Evolutionary conservation across 768 basidiomycete species (phyloP).

Genomic region (Bullera alba): DNA sequence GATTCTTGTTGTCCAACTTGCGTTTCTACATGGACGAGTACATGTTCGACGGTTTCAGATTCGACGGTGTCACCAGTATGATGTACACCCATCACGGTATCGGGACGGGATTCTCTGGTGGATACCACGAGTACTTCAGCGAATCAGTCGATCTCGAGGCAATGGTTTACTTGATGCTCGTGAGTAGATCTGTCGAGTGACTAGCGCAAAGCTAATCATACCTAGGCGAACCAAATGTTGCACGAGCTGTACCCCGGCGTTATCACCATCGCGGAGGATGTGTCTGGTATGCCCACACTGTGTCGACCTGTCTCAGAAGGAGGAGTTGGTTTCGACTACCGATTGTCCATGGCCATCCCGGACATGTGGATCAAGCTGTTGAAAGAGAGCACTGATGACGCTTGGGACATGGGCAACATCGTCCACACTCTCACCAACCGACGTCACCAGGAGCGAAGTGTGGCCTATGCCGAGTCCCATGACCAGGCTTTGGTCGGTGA

Average conservation of each 20-base stretch:
- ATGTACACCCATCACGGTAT: conserved; percentile 99
- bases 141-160: conserved; percentile 74
- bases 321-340: conserved; percentile 95
- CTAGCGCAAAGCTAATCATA: not conserved
- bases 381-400: conserved; percentile 78
- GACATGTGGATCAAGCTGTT: conserved; percentile 99
- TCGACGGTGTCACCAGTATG: conserved; percentile 99
- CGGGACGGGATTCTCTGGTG: conserved; percentile 93
- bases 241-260: conserved; percentile 70
- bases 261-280: conserved; percentile 95
- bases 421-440: conserved; percentile 85
- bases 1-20: conserved; percentile 90
- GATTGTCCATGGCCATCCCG: conserved; percentile 95
- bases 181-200: conserved; percentile 48
- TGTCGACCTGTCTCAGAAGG: conserved; percentile 70
- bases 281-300: conserved; percentile 97
- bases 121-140: conserved; percentile 98
- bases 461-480: conserved; percentile 91
- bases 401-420: conserved; percentile 83
- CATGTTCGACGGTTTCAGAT: conserved; percentile 93
- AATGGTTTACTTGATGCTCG: conserved; percentile 94
- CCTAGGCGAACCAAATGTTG: conserved; percentile 83
- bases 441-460: conserved; percentile 78
- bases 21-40: conserved; percentile 94
- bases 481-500: conserved; percentile 98